Base-by-base conservation (phyloP, 2,329 filamentous ascomycete genomes). In the Neofusicoccum parvum region DNA sequence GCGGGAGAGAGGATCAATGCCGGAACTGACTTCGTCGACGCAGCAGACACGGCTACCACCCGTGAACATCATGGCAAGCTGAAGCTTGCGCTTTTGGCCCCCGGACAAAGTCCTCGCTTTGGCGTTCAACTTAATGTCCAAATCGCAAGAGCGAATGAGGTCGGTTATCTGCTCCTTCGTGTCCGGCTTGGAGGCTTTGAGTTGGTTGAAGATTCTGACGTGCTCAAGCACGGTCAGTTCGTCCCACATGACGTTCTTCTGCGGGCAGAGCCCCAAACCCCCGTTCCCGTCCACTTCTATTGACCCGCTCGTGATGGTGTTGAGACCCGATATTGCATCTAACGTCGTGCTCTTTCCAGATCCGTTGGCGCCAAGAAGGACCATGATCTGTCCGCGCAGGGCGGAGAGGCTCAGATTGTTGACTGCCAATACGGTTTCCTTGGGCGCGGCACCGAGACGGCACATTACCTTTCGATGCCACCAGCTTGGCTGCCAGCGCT, bases 191-290 rank as follows among this genome's bases (percentile, higher is more conserved):
- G 86, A 85, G 0, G 90, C 86, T 73, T 97, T 97, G 56, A 97
- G 83, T 51, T 84, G 83, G 75, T 95, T 94, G 80, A 97, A 97
- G 58, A 96, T 91, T 10, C 80, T 80, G 15, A 97, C 87, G 72
- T 97, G 94, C 76, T 97, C 92, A 71, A 88, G 87, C 0, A 96
- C 92, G 0, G 91, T 96, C 64, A 97, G 80, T 66, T 93, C 89
- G 70, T 94, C 90, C 93, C 94, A 97, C 37, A 97, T 84, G 5
- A 97, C 94, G 71, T 97, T 97, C 81, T 94, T 94, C 75, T 97
- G 94, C 0, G 94, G 94, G 65, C 92, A 94, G 48, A 96, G 88
- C 14, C 94, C 94, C 20, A 97, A 84, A 0, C 92, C 92, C 10
- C 91, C 91, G 10, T 87, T 89, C 0, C 89, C 89, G 69, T 94